Percentiles rank a stretch among this genome's conserved stretches.
These are phyloP conservation scores for Myriosclerotinia scirpicola DNA, from an alignment of 2,329 filamentous ascomycete species.

Conservation along the genomic window DNA sequence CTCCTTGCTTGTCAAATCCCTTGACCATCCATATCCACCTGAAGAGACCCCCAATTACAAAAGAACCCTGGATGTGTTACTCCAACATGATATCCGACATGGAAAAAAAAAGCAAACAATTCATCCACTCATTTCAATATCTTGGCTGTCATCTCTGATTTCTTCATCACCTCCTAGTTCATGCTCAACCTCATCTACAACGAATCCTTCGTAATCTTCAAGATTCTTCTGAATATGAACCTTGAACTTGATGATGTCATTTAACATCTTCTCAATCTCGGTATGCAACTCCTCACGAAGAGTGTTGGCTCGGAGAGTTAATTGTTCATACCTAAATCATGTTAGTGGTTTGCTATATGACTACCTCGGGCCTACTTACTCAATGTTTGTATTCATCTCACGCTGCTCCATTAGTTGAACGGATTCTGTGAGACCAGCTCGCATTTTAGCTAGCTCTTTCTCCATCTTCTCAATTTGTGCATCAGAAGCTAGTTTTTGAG, in stretches of 20 bases:
- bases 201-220: slow-evolving; percentile 92
- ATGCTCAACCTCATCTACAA: slow-evolving; percentile 88
- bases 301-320: slow-evolving; percentile 78
- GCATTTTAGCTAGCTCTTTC: slow-evolving; percentile 94
- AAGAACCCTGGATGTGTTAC: background rate
- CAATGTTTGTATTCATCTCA: slow-evolving; percentile 95
- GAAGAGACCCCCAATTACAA: background rate
- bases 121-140: slow-evolving; percentile 46
- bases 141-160: slow-evolving; percentile 53
- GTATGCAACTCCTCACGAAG: slow-evolving; percentile 97
- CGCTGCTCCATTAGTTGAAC: slow-evolving; percentile 91
- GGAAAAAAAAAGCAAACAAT: background rate
- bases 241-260: slow-evolving; percentile 98
- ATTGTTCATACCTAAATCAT: slow-evolving; percentile 73
- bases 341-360: slow-evolving; percentile 27
- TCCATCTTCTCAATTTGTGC: slow-evolving; percentile 98
- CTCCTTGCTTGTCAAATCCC: slow-evolving; percentile 10
- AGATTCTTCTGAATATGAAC: slow-evolving; percentile 91
- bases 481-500: slow-evolving; percentile 85
- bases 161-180: slow-evolving; percentile 67
- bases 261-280: slow-evolving; percentile 91
- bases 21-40: background rate
- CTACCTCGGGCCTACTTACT: slow-evolving; percentile 55
- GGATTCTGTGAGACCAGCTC: slow-evolving; percentile 76
- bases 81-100: slow-evolving; percentile 2